Percentiles rank a stretch among this genome's conserved stretches.
These are phyloP conservation scores for Blastomyces parvus DNA, from an alignment of 2,329 filamentous ascomycete species.

Conservation along the genomic window DNA sequence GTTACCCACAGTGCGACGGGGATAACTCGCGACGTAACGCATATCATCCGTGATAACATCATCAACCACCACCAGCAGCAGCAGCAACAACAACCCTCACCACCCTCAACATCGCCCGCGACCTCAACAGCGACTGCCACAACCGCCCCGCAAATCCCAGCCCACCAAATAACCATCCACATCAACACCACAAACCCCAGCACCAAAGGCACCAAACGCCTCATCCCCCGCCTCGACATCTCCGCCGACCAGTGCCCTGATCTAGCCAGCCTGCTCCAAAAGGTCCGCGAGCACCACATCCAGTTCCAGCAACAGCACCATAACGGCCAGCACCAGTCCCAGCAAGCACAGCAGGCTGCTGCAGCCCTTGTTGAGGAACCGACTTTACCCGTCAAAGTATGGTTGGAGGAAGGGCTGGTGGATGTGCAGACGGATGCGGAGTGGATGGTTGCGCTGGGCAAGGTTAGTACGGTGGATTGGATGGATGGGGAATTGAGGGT, in stretches of 20 bases:
- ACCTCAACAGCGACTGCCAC: constrained; percentile 6
- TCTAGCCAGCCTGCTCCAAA: constrained; percentile 25
- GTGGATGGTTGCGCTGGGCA: constrained; percentile 38
- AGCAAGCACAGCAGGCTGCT: constrained; percentile 12
- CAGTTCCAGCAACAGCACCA: constrained; percentile 15
- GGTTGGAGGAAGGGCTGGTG: constrained; percentile 35
- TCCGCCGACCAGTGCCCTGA: constrained; percentile 29
- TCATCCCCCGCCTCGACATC: constrained; percentile 31
- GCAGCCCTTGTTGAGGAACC: constrained; percentile 7
- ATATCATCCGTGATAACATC: constrained; percentile 33
- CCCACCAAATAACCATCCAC: constrained; percentile 23
- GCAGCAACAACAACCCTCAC: background rate
- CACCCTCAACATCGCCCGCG: background rate
- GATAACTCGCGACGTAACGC: constrained; percentile 34
- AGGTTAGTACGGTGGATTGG: constrained; percentile 37
- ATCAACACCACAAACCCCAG: constrained; percentile 23
- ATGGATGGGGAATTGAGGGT: constrained; percentile 39
- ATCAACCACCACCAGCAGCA: constrained; percentile 15
- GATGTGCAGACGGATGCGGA: constrained; percentile 33
- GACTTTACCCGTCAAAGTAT: constrained; percentile 27
- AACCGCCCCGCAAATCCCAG: constrained; percentile 12
- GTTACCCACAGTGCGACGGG: constrained; percentile 33
- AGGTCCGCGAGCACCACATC: constrained; percentile 24
- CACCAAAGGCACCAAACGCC: constrained; percentile 23
- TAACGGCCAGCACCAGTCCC: constrained; percentile 7